These are phyloP conservation scores for Lepidium sativum DNA, from an alignment of 345 rosid genomes.

Conservation along the genomic window DNA sequence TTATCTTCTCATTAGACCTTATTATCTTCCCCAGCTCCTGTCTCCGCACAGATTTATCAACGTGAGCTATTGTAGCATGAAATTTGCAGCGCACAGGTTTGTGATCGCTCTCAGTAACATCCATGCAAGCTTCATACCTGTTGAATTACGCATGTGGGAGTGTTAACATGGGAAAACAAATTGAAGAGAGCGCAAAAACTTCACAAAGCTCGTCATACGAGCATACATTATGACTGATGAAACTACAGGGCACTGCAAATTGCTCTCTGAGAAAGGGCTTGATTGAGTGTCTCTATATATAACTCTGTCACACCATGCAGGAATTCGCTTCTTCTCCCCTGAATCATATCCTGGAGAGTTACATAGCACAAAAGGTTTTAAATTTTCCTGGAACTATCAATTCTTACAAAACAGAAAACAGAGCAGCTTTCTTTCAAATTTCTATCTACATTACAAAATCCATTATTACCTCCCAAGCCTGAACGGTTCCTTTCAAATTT, in stretches of 20 bases:
- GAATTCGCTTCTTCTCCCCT: conserved; percentile 95
- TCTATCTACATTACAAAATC: conserved; percentile 29
- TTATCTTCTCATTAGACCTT: conserved; percentile 44
- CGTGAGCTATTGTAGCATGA: conserved; percentile 63
- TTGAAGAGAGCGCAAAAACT: not conserved
- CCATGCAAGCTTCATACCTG: conserved; percentile 97
- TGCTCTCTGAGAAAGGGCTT: conserved; percentile 46
- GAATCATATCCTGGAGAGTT: conserved; percentile 75
- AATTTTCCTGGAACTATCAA: not conserved
- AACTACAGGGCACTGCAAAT: conserved; percentile 76
- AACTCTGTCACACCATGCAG: conserved; percentile 98
- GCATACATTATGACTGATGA: conserved; percentile 62
- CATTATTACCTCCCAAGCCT: conserved; percentile 76
- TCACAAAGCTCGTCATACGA: not conserved
- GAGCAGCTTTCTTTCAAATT: conserved; percentile 45
- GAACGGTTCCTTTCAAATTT: conserved; percentile 70
- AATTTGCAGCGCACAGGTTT: conserved; percentile 93
- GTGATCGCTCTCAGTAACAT: conserved; percentile 91
- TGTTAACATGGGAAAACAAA: not conserved
- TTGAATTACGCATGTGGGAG: not conserved
- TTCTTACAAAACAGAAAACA: not conserved
- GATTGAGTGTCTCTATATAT: conserved; percentile 74
- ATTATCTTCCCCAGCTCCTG: conserved; percentile 58
- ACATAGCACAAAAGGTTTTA: not conserved
- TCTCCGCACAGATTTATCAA: conserved; percentile 82